Conservation (phyloP, 73 alveolate genomes). For the Blepharisma stoltei region DNA sequence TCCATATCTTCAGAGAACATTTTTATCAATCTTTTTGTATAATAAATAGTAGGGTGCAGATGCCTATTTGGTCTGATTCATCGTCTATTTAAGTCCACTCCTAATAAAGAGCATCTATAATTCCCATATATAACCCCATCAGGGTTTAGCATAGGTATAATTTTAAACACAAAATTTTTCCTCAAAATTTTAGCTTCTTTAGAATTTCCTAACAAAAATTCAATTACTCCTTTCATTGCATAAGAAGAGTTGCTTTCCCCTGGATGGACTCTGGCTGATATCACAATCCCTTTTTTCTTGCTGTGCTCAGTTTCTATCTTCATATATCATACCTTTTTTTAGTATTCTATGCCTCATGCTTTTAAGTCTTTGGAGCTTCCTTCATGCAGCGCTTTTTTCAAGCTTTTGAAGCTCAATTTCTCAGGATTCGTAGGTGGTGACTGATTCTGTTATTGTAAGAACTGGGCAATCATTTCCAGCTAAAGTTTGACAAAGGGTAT, state of each 20-base stretch:
- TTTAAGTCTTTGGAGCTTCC: conserved; percentile 41
- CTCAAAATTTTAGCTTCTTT: conserved; percentile 75
- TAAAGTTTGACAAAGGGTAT: conserved; percentile 73
- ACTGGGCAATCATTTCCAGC: conserved; percentile 67
- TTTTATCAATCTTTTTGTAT: conserved; percentile 89
- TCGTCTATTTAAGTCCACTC: conserved; percentile 97
- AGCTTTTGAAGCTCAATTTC: not conserved
- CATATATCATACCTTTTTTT: not conserved
- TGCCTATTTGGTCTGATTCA: conserved; percentile 96
- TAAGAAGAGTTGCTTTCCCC: conserved; percentile 93
- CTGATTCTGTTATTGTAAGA: conserved; percentile 15
- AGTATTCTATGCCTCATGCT: not conserved
- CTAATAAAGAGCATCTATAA: conserved; percentile 82
- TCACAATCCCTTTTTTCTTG: conserved; percentile 61
- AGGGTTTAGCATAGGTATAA: conserved; percentile 99
- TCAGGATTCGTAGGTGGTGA: not conserved
- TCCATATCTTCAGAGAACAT: conserved; percentile 91
- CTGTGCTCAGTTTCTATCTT: conserved; percentile 33
- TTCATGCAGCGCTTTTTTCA: conserved; percentile 52
- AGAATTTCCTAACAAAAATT: conserved; percentile 79
- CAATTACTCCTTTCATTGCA: conserved; percentile 73
- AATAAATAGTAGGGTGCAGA: conserved; percentile 93
- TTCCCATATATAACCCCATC: conserved; percentile 99
- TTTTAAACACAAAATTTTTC: conserved; percentile 77
- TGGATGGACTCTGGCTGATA: conserved; percentile 97